Evolutionary conservation across 257 asterid species (phyloP).

Genomic region (Sherardia arvensis): DNA sequence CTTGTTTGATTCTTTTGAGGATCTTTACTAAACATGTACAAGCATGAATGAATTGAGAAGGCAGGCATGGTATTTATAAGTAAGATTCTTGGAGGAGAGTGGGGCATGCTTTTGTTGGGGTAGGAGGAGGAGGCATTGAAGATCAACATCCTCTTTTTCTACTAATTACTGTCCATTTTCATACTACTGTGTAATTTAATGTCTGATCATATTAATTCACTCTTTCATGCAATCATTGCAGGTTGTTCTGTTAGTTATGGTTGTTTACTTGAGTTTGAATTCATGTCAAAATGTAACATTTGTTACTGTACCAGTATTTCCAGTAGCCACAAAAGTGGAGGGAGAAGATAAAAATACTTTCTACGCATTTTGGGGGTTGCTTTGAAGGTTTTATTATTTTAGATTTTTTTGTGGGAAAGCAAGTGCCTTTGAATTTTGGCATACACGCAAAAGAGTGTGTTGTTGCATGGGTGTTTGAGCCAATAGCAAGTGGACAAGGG

Average conservation of each 20-base stretch:
- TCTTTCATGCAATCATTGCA: neutral
- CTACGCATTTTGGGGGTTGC: neutral
- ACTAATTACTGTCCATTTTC: neutral
- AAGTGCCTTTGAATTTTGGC: neutral
- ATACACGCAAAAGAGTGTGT: neutral
- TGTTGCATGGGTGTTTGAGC: neutral
- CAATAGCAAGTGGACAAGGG: neutral
- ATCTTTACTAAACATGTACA: neutral
- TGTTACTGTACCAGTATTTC: neutral
- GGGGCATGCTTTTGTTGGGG: neutral
- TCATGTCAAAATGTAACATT: neutral
- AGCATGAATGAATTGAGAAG: neutral
- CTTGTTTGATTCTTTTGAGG: slow-evolving; percentile 13
- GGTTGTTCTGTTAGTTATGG: neutral
- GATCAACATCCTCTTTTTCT: neutral
- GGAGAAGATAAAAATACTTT: neutral
- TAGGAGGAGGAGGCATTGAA: neutral
- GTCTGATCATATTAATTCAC: neutral
- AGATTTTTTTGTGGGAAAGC: neutral
- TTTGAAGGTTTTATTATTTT: neutral
- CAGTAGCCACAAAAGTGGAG: neutral
- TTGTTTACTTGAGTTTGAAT: neutral
- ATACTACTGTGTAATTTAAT: neutral
- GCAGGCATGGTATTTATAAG: neutral
- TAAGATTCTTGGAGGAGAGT: neutral